Conservation (phyloP, 352 stramenopile species). For the Phytophthora vignae region DNA sequence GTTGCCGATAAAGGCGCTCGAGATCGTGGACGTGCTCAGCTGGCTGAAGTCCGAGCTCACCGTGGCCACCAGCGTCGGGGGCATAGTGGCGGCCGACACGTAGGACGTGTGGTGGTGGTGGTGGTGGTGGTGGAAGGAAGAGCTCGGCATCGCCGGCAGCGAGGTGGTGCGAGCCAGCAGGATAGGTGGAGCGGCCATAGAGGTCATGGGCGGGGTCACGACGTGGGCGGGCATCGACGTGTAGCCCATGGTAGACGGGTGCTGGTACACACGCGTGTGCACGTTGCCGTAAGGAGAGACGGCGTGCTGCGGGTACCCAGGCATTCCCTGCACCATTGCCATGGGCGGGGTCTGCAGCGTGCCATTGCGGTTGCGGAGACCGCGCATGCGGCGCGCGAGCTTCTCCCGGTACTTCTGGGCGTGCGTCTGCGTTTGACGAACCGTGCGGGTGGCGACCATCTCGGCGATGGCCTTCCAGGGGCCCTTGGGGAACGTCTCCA, state of each 20-base stretch:
- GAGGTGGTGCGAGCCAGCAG: constrained; percentile 26
- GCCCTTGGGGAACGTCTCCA: constrained; percentile 65
- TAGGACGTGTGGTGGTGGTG: constrained; percentile 20
- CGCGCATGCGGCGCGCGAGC: constrained; percentile 60
- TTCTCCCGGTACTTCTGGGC: constrained; percentile 79
- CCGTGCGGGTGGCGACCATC: constrained; percentile 71
- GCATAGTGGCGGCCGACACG: constrained; percentile 9
- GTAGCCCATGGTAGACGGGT: constrained; percentile 21
- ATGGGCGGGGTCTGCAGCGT: constrained; percentile 54
- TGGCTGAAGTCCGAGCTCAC: constrained; percentile 49
- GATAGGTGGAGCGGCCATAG: constrained; percentile 18
- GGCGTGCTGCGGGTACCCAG: constrained; percentile 13
- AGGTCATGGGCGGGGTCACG: constrained; percentile 12
- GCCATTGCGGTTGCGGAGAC: constrained; percentile 69
- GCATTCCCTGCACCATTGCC: constrained; percentile 12
- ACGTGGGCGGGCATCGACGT: constrained; percentile 9
- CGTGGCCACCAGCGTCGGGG: constrained; percentile 20
- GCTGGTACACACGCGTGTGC: constrained; percentile 26
- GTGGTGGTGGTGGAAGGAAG: constrained; percentile 3
- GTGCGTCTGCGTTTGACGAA: constrained; percentile 76
- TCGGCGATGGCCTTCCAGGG: constrained; percentile 73
- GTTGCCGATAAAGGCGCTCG: constrained; percentile 51
- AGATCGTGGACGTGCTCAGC: constrained; percentile 49
- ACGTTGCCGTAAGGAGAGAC: constrained; percentile 19
- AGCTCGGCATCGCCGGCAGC: constrained; percentile 26